These are phyloP conservation scores for Medicago lupulina DNA, from an alignment of 306 rosid species.

Conservation along the genomic window DNA sequence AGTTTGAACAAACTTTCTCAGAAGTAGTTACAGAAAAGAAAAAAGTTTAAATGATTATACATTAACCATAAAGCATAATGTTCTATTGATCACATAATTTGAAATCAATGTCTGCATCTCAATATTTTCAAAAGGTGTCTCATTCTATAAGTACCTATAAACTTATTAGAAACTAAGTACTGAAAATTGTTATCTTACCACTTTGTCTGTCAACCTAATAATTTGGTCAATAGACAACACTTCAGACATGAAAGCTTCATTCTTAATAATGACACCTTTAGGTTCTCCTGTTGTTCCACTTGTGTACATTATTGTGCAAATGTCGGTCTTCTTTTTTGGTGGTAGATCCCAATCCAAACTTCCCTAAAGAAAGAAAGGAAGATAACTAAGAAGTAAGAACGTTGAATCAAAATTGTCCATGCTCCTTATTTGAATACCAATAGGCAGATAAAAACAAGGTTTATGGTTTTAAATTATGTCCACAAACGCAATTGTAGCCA, in stretches of 20 bases:
- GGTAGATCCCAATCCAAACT: slow-evolving; percentile 68
- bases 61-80: not conserved
- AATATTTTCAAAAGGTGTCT: too few relatives aligned
- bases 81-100: not conserved
- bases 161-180: too few relatives aligned
- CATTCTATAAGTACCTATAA: too few relatives aligned
- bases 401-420: not conserved
- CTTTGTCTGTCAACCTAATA: slow-evolving; percentile 70
- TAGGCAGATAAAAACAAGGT: not conserved
- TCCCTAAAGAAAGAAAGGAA: slow-evolving; percentile 56
- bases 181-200: slow-evolving; percentile 55
- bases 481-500: not conserved
- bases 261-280: slow-evolving; percentile 80
- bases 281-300: slow-evolving; percentile 99
- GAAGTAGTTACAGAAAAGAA: not conserved
- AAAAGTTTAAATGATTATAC: not conserved
- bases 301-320: slow-evolving; percentile 93
- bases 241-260: slow-evolving; percentile 80
- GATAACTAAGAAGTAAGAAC: not conserved
- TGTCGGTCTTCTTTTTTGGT: slow-evolving; percentile 61
- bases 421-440: too few relatives aligned
- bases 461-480: not conserved
- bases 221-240: slow-evolving; percentile 82
- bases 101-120: too few relatives aligned
- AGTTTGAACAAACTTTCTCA: not conserved